Evolutionary conservation across 2,329 filamentous ascomycete species (phyloP).

Genomic region (Monosporascus cannonballus): DNA sequence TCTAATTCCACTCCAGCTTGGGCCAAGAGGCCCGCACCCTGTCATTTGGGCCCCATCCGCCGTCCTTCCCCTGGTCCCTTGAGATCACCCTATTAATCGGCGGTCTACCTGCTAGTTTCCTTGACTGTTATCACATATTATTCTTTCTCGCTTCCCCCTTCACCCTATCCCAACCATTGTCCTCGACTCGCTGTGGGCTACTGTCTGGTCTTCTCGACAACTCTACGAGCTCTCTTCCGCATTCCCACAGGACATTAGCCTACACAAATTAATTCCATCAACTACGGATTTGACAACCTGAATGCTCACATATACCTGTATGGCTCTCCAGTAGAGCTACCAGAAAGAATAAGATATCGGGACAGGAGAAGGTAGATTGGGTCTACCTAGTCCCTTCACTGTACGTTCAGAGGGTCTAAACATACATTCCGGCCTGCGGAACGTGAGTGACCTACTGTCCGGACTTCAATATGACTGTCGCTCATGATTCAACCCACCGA

Average conservation of each 20-base stretch:
- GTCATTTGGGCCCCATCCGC: conserved; percentile 22
- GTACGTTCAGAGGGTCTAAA: conserved; percentile 11
- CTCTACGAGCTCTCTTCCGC: conserved; percentile 6
- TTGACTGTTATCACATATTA: conserved; percentile 9
- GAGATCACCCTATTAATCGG: conserved; percentile 22
- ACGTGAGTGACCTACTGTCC: conserved; percentile 9
- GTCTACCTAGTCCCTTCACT: conserved; percentile 13
- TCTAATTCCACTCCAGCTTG: conserved; percentile 19
- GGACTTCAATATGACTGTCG: conserved; percentile 63
- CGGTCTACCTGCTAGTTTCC: conserved; percentile 16
- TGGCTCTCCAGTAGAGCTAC: conserved; percentile 34
- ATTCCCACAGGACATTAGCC: conserved; percentile 8
- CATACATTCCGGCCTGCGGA: conserved; percentile 1
- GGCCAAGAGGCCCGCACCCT: conserved; percentile 27
- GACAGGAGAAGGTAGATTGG: conserved; percentile 18
- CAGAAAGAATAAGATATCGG: conserved; percentile 13
- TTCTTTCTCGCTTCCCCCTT: conserved; percentile 8
- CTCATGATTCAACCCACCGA: conserved; percentile 66
- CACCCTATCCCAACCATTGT: conserved; percentile 10
- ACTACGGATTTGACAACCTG: conserved; percentile 17
- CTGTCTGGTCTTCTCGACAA: conserved; percentile 9
- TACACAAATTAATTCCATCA: conserved; percentile 6
- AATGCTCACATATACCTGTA: conserved; percentile 29
- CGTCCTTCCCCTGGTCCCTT: conserved; percentile 24
- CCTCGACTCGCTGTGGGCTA: conserved; percentile 4